Base-by-base conservation (phyloP, 768 basidiomycete genomes). In the Trametes cubensis region DNA sequence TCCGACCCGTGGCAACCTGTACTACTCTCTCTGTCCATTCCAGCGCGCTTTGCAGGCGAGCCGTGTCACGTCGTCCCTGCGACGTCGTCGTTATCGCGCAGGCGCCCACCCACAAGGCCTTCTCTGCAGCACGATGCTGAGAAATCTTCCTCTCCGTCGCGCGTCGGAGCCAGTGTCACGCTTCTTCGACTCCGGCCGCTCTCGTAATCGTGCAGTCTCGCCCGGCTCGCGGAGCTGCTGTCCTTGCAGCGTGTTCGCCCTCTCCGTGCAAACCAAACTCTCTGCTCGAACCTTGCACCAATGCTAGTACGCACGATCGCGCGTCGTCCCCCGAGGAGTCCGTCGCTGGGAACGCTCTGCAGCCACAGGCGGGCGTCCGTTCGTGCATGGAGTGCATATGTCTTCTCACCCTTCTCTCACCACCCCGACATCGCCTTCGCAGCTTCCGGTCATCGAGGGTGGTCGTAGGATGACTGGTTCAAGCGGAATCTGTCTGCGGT, bases 161-260 rank as follows among this genome's bases (percentile, higher is more conserved):
- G 18, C 48, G 45, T 64, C 62, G 62, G 62, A 59, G 21, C 21
- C 41, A 26, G 17, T 58, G 38, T 42, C 23, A 30, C 41, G 26
- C 58, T 30, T 64, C 47, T 40, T 45, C 23, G 47, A 64, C 39
- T 28, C 41, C 62, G 57, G 62, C 20, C 30, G 58, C 18, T 64
- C 53, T 60, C 62, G 62, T 64, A 59, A 64, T 55, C 47, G 49
- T 55, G 50, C 39, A 59, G 46, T 59, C 46, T 49, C 28, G 57
- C 34, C 34, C 58, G 46, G 53, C n/a, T 53, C 52, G 53, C 56
- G 57, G 52, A 39, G 46, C 40, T 28, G 50, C 41, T 40, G 41
- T 60, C 40, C 40, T 48, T 39, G 58, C 62, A 56, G 46, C 58
- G 58, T 64, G 54, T 40, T 44, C 42, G 42, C 42, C 44, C 21